These are phyloP conservation scores for Solanum chacoense DNA, from an alignment of 305 asterid genomes.

Conservation along the genomic window DNA sequence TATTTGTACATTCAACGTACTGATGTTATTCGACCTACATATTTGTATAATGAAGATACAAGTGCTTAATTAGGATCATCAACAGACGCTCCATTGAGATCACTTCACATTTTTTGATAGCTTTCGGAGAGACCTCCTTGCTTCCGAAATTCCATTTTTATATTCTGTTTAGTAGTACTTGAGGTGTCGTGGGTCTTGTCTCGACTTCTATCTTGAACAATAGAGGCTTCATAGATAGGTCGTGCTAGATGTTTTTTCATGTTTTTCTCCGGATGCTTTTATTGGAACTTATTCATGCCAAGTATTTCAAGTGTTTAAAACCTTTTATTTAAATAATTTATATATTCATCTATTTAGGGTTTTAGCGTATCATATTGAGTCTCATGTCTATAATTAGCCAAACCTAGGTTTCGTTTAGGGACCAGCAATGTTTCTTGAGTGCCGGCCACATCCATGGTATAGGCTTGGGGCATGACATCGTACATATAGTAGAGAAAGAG, in stretches of 20 bases:
- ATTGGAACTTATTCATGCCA: background rate
- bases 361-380: background rate
- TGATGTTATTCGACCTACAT: background rate
- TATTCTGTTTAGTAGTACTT: background rate
- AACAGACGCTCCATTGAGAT: too few species aligned
- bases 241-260: background rate
- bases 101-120: background rate
- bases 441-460: background rate
- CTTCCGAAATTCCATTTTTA: background rate
- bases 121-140: background rate
- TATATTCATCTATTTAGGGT: background rate
- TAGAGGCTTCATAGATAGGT: background rate
- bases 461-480: background rate
- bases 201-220: background rate
- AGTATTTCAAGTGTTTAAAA: background rate
- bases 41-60: background rate
- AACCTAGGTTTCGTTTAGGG: background rate
- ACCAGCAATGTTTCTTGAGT: background rate
- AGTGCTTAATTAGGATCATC: background rate
- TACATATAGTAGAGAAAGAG: background rate
- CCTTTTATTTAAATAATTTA: background rate
- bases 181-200: background rate
- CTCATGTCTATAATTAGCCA: background rate
- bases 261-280: background rate
- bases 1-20: background rate